Conservation (phyloP, 2,329 filamentous ascomycete species). For the Alternaria solani region DNA sequence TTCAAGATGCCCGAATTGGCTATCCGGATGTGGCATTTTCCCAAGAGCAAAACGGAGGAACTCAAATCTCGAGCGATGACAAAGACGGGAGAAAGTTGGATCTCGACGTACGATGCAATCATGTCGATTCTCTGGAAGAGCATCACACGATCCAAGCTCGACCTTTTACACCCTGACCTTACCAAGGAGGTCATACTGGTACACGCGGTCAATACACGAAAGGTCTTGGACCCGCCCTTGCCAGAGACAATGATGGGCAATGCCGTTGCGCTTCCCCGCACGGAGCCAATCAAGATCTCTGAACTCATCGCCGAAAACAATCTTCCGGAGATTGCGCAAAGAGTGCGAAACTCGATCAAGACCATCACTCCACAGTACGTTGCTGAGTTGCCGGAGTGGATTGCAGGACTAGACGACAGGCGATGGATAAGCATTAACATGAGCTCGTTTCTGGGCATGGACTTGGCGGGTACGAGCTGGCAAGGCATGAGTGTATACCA, state of each 20-base stretch:
- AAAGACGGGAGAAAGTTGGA: slow-evolving; percentile 16
- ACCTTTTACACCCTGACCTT: slow-evolving; percentile 24
- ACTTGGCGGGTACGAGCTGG: slow-evolving; percentile 38
- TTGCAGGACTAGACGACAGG: slow-evolving; percentile 30
- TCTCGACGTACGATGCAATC: slow-evolving; percentile 40
- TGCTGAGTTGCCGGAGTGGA: slow-evolving; percentile 28
- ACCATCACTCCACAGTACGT: slow-evolving; percentile 29
- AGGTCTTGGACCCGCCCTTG: slow-evolving; percentile 29
- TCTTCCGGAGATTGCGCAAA: slow-evolving; percentile 26
- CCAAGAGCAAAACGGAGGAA: slow-evolving; percentile 20
- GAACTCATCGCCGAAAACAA: slow-evolving; percentile 16
- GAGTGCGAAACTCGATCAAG: slow-evolving; percentile 33
- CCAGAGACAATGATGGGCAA: slow-evolving; percentile 32
- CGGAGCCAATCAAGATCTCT: slow-evolving; percentile 17
- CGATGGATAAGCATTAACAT: slow-evolving; percentile 31
- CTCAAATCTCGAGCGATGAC: slow-evolving; percentile 25
- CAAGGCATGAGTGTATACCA: slow-evolving; percentile 32
- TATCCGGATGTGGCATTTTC: slow-evolving; percentile 32
- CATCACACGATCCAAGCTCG: slow-evolving; percentile 28
- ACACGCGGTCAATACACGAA: slow-evolving; percentile 36
- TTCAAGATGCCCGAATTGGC: slow-evolving; percentile 35
- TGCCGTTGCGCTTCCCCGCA: slow-evolving; percentile 26
- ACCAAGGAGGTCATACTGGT: slow-evolving; percentile 17
- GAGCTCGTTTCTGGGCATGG: slow-evolving; percentile 35
- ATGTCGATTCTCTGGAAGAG: slow-evolving; percentile 34